Base-by-base conservation (phyloP, 2,329 filamentous ascomycete genomes). In the Meredithiella fracta region DNA sequence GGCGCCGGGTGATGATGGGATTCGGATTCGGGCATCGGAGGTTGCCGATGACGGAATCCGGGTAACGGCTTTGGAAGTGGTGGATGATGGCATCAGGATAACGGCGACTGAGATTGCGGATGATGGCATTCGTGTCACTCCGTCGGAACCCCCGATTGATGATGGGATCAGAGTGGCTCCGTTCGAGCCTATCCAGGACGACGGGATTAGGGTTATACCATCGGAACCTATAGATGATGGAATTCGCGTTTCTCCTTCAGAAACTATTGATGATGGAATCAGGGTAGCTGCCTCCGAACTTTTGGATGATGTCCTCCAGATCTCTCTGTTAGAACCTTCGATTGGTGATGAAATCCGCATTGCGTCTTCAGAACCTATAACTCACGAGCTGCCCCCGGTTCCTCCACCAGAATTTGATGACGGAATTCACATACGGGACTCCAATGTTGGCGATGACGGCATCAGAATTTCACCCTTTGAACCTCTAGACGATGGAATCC, bases 21-120 rank as follows among this genome's bases (percentile, higher is more conserved):
- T 53, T 14, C 50, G 58, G 17, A 50, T 50, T 6, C 51, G 25
- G 14, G 52, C n/a, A 3, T 54, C 53, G 5, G 51, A 55, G n/a
- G 47, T 34, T 63, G 60, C 25, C 5, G 31, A 55, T 53, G 44
- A 54, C 9, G 44, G 53, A 20, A 57, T 53, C 8, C 53, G 57
- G 25, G 50, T 53, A 4, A 55, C 23, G 11, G 40, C 20, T 4
- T 54, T 51, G 8, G 51, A 55, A 22, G 20, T 15, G 2, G 44
- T 52, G 11, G 66, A 71, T 57, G 69, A 73, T 57, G 72, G 72
- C 1, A 73, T 73, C 38, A 67, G 73, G 20, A 68, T 76, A n/a
- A 69, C 62, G 9, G 69, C 74, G 1, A 53, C 56, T 42, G 56
- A 58, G 29, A 11, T 38, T 34, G 23, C 65, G 61, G 54, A 51